Percentiles rank a stretch among this genome's conserved stretches.
Evolutionary conservation across 768 basidiomycete species (phyloP).

Genomic region (Tulasnella sp.): DNA sequence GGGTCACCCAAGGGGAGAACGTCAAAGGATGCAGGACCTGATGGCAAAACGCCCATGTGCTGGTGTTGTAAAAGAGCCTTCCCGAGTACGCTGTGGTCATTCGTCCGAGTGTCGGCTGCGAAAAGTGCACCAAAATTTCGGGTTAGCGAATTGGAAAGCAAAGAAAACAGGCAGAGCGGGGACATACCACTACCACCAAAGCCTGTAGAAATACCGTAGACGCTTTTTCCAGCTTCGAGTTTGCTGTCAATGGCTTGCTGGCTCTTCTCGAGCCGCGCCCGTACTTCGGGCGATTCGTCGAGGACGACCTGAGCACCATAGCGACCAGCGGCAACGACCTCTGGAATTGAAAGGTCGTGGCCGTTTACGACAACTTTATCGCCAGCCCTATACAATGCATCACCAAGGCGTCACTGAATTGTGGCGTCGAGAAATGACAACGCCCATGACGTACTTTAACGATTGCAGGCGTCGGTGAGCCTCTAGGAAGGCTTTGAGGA

Average conservation of each 20-base stretch:
- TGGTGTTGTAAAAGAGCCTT: slow-evolving; percentile 83
- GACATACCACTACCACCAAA: slow-evolving; percentile 72
- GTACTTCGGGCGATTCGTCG: slow-evolving; percentile 47
- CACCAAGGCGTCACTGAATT: slow-evolving; percentile 28
- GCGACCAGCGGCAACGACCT: slow-evolving; percentile 71
- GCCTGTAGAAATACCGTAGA: slow-evolving; percentile 84
- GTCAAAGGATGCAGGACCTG: not conserved
- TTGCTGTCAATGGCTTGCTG: slow-evolving; percentile 63
- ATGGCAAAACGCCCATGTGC: slow-evolving; percentile 60
- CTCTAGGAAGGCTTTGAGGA: slow-evolving; percentile 25
- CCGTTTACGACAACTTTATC: slow-evolving; percentile 63
- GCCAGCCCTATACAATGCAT: slow-evolving; percentile 56
- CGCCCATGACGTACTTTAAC: slow-evolving; percentile 7
- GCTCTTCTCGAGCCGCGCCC: slow-evolving; percentile 50
- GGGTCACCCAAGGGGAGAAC: slow-evolving; percentile 66
- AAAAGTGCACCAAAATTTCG: slow-evolving; percentile 23
- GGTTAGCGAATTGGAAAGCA: slow-evolving; percentile 27
- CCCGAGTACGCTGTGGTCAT: slow-evolving; percentile 66
- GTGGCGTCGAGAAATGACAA: not conserved
- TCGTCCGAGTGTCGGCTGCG: slow-evolving; percentile 74
- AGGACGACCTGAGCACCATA: slow-evolving; percentile 52
- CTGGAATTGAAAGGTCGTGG: slow-evolving; percentile 65
- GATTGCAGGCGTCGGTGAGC: slow-evolving; percentile 20
- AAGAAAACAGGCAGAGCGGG: not conserved
- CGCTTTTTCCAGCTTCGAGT: slow-evolving; percentile 59